Evolutionary conservation across 768 basidiomycete species (phyloP), one percentile per base, ranked within the genome.

Genomic region (Boletus sp.): DNA sequence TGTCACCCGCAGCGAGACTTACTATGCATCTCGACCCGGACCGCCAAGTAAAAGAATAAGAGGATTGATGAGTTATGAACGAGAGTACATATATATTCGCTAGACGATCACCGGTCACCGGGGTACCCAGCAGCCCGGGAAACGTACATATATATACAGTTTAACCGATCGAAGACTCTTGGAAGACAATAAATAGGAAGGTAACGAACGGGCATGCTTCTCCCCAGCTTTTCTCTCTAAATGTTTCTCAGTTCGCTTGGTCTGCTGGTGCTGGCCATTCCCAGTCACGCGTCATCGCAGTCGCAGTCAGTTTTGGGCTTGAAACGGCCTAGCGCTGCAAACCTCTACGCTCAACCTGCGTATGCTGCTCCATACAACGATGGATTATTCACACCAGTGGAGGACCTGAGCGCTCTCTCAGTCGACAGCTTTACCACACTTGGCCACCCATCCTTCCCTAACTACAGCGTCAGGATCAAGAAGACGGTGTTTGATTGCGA

Each of bases 401-500:
- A 64, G 47, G 58, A 69, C 15, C 51, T 72, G 35, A 46, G 56
- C 37, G 21, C 50, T 4, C 58, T 69, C n/a, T 67, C 71, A 2
- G 62, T 63, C 23, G 54, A 63, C 4, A 53, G 60, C 15, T 80
- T 75, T 59, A 73, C 72, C 3, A 64, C 64, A 2, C 59, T 81
- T 33, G 48, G 55, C 14, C 77, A 80, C 41, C 76, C 77, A 3
- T 58, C 62, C 21, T 79, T 78, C 50, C 77, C 79, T 1, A 60
- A 61, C 9, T 57, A 81, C 62, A 67, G 62, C 23, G 77, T 76
- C 25, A 68, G 75, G 51, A 68, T 76, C 50, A 75, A 76, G 59
- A 68, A 68, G 72, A 77, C 50, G 61, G 40, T 51, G 64, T 38
- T 55, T 67, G 51, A 46, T 49, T 49, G 34, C 34, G 17, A 58